Evolutionary conservation across 2,329 filamentous ascomycete species (phyloP).

Genomic region (Colletotrichum trifolii): DNA sequence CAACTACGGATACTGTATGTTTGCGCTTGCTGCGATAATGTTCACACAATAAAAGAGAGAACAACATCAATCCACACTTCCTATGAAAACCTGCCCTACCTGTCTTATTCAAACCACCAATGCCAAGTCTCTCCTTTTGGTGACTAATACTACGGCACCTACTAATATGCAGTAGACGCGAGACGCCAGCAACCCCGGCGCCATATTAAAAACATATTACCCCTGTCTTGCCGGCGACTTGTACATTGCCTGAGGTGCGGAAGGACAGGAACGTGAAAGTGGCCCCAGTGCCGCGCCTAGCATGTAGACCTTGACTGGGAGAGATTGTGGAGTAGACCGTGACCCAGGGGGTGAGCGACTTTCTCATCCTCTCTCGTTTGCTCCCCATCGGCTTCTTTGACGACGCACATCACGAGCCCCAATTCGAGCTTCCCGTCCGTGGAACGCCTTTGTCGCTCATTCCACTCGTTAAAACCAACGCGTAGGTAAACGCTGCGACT

Average conservation of each 20-base stretch:
- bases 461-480: slow-evolving; percentile 14
- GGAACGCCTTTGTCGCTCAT: slow-evolving; percentile 34
- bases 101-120: too few species aligned
- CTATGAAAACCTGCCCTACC: neutral
- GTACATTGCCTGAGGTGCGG: slow-evolving; percentile 12
- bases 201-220: neutral
- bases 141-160: neutral
- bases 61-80: neutral
- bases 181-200: slow-evolving; percentile 4
- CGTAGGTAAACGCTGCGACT: slow-evolving; percentile 2
- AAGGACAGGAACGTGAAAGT: slow-evolving; percentile 16
- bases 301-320: neutral
- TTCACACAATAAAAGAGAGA: too few species aligned
- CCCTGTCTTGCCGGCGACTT: neutral
- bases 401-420: slow-evolving; percentile 9
- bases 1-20: too few species aligned
- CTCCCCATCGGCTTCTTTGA: slow-evolving; percentile 7
- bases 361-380: slow-evolving; percentile 12
- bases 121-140: neutral
- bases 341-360: slow-evolving; percentile 14
- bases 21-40: too few species aligned
- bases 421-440: slow-evolving; percentile 16
- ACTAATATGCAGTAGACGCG: neutral
- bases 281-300: slow-evolving; percentile 16
- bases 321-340: slow-evolving; percentile 4